Base-by-base conservation (phyloP, 352 stramenopile genomes). In the Phytophthora meadii region DNA sequence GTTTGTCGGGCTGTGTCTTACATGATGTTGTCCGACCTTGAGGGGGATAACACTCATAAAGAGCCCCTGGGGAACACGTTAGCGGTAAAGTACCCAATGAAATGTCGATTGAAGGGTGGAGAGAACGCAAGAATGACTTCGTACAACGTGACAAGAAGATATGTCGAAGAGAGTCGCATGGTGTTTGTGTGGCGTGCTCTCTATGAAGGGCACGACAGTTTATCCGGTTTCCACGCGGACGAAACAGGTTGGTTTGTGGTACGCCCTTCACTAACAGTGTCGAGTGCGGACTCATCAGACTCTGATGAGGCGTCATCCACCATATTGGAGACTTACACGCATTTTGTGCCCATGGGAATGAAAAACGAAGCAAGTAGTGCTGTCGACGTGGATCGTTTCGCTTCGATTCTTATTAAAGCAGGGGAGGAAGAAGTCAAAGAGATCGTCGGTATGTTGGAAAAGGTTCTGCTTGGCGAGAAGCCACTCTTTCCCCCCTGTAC, bases 101-200 rank as follows among this genome's bases (percentile, higher is more conserved):
- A 49, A 22, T 32, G 42, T 17, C 42, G 10, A 17, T 14, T 49
- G 19, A 30, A 30, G 10, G 8, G 10, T 0, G 42, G 42, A 11
- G 22, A 49, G 5, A 49, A 5, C 22, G 17, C 42, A 12, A 30
- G 6, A 4, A 28, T 49, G 6, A 14, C 3, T 12, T 11, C 2
- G 19, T 49, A 49, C 22, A 30, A 28, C 2, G 42, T 30, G 19
- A 30, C 10, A 14, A 32, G 42, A 49, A 49, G 42, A 19, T 49
- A 49, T n/a, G 42, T 8, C 12, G 42, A 49, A 49, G 42, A 22
- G 1, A 30, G 5, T 17, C 42, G 42, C 8, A 30, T 32, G 22
- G 42, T 49, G 8, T 49, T 49, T n/a, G 42, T 49, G 6, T 49
- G 42, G 42, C 42, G 42, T 3, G 42, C 42, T 5, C 22, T 49